Conservation (phyloP, 305 asterid genomes). For the Fraxinus xanthoxyloides region DNA sequence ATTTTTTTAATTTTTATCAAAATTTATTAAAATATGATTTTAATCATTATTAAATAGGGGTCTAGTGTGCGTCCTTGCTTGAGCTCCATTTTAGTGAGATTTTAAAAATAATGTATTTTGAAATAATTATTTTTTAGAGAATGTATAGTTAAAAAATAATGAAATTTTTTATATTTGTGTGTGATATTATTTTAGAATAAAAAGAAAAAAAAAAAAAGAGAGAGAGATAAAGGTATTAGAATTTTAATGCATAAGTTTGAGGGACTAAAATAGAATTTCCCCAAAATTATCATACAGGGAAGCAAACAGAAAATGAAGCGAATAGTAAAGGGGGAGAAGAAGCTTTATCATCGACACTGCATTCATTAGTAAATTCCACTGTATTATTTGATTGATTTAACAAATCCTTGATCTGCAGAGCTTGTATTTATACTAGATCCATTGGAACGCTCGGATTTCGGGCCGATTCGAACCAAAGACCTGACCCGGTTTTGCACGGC, state of each 20-base stretch:
- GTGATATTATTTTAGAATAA: too few relatives aligned
- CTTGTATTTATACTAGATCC: neutral
- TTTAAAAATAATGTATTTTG: too few relatives aligned
- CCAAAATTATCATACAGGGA: neutral
- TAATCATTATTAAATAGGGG: too few relatives aligned
- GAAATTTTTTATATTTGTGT: too few relatives aligned
- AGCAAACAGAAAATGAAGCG: neutral
- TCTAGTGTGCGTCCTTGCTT: too few relatives aligned
- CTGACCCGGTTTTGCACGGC: slow-evolving; percentile 15
- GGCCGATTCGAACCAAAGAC: slow-evolving; percentile 20
- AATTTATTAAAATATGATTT: too few relatives aligned
- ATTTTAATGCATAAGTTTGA: neutral
- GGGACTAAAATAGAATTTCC: neutral
- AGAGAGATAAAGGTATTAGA: too few relatives aligned
- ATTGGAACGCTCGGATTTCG: slow-evolving; percentile 18
- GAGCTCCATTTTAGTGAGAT: too few relatives aligned
- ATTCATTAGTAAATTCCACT: neutral
- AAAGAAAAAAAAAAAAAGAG: too few relatives aligned
- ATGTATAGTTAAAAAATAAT: too few relatives aligned
- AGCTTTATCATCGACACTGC: neutral
- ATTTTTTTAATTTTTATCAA: too few relatives aligned
- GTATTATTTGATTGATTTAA: neutral
- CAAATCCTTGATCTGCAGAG: neutral
- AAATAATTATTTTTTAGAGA: too few relatives aligned
- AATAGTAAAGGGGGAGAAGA: neutral